Base-by-base conservation (phyloP, 495 filamentous ascomycete species). In the Alectoria sarmentosa region DNA sequence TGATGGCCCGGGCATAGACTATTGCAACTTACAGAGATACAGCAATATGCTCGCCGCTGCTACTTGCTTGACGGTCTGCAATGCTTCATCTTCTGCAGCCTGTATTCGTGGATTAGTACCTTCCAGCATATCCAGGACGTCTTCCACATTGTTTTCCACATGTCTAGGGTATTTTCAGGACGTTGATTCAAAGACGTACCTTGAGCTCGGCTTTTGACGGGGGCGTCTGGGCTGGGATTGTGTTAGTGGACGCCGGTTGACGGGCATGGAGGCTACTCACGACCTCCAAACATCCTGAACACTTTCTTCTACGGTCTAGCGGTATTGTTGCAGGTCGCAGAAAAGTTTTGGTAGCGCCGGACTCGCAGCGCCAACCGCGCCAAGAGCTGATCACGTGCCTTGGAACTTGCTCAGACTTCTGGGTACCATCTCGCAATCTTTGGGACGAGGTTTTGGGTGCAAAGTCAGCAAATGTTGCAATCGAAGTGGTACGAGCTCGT, bases 21-120 rank as follows among this genome's bases (percentile, higher is more conserved):
- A 32, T 3, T 4, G 28, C 13, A 28, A 76, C 88, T 69, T 85
- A 96, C 92, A 92, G 59, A 96, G 77, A 77, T 96, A 96, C 65
- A 96, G 83, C 38, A 87, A 65, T 69, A 89, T 74, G 65, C 86
- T 83, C 58, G 83, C 80, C 41, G 82, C 80, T 63, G 90, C 67
- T 67, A 84, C 84, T 57, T 76, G 79, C 72, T 85, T 83, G 70
- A 92, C 72, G 56, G 86, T 89, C 72, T 82, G 79, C 71, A 73
- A 78, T 48, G 92, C 90, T 76, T 90, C 84, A 58, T 79, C 76
- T 79, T 94, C 90, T 72, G 83, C 84, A 54, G 81, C 82, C 78
- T 85, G 57, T 32, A 2, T 15, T 23, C 0, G 13, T 32, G 6
- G 0, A 14, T 56, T 15, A 56, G 48, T n/a, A 32, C 1, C n/a